Conservation (phyloP, 2,329 filamentous ascomycete genomes). For the Paracoccidioides lutzii region DNA sequence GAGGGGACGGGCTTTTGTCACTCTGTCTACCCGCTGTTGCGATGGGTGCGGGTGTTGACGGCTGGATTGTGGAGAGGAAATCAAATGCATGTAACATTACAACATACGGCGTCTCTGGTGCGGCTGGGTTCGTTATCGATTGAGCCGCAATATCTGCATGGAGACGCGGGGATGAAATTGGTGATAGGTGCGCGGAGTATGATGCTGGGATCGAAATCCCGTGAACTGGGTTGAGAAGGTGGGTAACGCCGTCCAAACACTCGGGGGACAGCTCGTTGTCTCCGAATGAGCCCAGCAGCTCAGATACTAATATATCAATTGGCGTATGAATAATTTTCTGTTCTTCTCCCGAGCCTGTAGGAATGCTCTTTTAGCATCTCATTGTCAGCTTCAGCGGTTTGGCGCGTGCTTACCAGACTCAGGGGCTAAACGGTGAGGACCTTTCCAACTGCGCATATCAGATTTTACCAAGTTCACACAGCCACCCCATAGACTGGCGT, state of each 20-base stretch:
- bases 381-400: slow-evolving; percentile 10
- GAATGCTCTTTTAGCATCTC: slow-evolving; percentile 28
- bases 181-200: slow-evolving; percentile 89
- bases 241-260: slow-evolving; percentile 89
- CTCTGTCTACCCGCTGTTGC: background rate
- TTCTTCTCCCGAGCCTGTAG: slow-evolving; percentile 10
- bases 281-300: slow-evolving; percentile 82
- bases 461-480: slow-evolving; percentile 82
- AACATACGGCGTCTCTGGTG: slow-evolving; percentile 86
- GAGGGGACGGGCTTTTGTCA: slow-evolving; percentile 13
- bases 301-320: slow-evolving; percentile 84
- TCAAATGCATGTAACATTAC: slow-evolving; percentile 85
- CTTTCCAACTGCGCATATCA: slow-evolving; percentile 94
- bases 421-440: slow-evolving; percentile 39
- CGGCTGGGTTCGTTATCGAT: slow-evolving; percentile 48
- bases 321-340: slow-evolving; percentile 20
- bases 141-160: slow-evolving; percentile 66
- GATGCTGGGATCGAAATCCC: slow-evolving; percentile 89
- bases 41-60: slow-evolving; percentile 2
- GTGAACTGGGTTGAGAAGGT: slow-evolving; percentile 63
- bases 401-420: background rate
- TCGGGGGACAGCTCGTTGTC: slow-evolving; percentile 97
- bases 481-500: slow-evolving; percentile 65
- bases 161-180: slow-evolving; percentile 75
- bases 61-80: slow-evolving; percentile 52